Percentiles rank a stretch among this genome's conserved stretches.
These are phyloP conservation scores for Syncephalastrum contaminatum DNA, from an alignment of 371 early-diverging fungal genomes.

Conservation along the genomic window DNA sequence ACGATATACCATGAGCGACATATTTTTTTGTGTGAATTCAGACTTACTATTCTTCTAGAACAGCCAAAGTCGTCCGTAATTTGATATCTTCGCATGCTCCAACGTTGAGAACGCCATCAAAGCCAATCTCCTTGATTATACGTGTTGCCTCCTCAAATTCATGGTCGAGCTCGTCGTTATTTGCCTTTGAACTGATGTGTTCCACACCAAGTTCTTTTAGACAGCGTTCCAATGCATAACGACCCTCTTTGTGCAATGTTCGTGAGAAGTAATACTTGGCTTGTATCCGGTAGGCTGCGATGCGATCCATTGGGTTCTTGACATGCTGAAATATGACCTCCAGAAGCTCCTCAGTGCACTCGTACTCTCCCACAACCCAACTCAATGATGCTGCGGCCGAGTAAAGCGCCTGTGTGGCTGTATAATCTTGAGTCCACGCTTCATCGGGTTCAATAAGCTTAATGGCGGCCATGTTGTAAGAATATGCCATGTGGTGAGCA, in stretches of 20 bases:
- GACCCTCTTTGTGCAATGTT: conserved; percentile 34
- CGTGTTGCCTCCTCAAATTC: conserved; percentile 14
- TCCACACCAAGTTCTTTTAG: conserved; percentile 29
- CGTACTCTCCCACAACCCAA: conserved; percentile 41
- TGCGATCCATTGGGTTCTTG: conserved; percentile 32
- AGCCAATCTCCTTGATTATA: conserved; percentile 16
- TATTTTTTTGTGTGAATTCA: background rate
- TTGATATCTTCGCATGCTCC: conserved; percentile 22
- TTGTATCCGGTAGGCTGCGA: conserved; percentile 36
- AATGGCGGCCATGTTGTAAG: conserved; percentile 36
- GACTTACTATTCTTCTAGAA: conserved; percentile 42
- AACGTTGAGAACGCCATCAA: conserved; percentile 15
- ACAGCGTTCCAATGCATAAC: conserved; percentile 25
- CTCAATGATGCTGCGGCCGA: conserved; percentile 34
- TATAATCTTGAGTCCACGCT: conserved; percentile 11
- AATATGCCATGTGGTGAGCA: conserved; percentile 40
- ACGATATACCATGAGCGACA: background rate
- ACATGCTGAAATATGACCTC: conserved; percentile 30
- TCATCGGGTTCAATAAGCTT: conserved; percentile 10
- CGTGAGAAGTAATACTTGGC: conserved; percentile 32
- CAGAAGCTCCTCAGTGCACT: conserved; percentile 26
- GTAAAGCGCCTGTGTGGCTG: conserved; percentile 24
- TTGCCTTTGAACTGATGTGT: conserved; percentile 9
- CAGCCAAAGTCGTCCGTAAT: conserved; percentile 24
- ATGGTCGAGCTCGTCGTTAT: conserved; percentile 15